phyloP scores from a whole-genome alignment of 2,329 filamentous ascomycete species.

The Neoscytalidium dimidiatum region DNA sequence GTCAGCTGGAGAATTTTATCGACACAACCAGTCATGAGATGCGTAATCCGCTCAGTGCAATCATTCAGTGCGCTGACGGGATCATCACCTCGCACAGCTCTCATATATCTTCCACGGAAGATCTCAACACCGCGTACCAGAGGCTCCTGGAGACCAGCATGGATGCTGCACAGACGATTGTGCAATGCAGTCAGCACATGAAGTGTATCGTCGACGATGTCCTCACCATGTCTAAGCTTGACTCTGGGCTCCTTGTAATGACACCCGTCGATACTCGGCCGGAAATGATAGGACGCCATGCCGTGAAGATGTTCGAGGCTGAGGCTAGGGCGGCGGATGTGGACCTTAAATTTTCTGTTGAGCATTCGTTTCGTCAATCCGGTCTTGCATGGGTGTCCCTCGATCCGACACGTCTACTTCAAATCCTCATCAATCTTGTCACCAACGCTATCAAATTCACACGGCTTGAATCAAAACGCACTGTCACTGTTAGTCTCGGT shows the following conservation, averaged over 20 bases:
- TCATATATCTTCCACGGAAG: constrained; percentile 21
- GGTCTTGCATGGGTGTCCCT: constrained; percentile 42
- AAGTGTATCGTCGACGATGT: constrained; percentile 53
- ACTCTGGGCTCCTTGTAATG: constrained; percentile 46
- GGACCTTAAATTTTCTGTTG: constrained; percentile 32
- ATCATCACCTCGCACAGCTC: constrained; percentile 36
- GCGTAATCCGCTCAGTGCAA: constrained; percentile 41
- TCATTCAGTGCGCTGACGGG: constrained; percentile 47
- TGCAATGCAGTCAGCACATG: constrained; percentile 49
- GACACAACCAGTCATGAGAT: constrained; percentile 32
- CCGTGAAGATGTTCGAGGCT: constrained; percentile 43
- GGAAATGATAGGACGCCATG: constrained; percentile 25
- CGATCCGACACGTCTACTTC: constrained; percentile 46
- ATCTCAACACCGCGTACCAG: constrained; percentile 29
- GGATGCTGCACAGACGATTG: constrained; percentile 44
- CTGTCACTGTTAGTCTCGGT: constrained; percentile 42
- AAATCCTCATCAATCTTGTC: constrained; percentile 46
- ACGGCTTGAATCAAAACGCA: constrained; percentile 34
- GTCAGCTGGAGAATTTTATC: constrained; percentile 43
- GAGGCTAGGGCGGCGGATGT: constrained; percentile 39
- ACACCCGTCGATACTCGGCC: constrained; percentile 30
- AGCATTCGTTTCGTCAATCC: constrained; percentile 39
- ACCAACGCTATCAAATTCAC: constrained; percentile 53
- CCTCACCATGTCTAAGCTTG: constrained; percentile 48
- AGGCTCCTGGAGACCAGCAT: constrained; percentile 33